phyloP scores from a whole-genome alignment of 768 basidiomycete species.

The Phallus indusiatus region DNA sequence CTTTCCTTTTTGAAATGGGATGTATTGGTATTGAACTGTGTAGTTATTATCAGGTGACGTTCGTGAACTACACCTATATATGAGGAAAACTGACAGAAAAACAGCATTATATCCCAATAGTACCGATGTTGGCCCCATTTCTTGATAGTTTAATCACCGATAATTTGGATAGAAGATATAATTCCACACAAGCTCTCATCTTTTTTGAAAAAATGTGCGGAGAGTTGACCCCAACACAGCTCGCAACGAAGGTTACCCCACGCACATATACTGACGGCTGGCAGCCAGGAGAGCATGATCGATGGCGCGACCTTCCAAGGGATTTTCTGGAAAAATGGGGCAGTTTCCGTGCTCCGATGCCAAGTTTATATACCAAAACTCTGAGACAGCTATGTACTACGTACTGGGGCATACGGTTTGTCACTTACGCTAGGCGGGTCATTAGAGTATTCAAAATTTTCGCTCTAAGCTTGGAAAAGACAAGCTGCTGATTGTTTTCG shows the following conservation, averaged over 20 bases:
- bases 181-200: not conserved
- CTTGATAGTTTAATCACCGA: not conserved
- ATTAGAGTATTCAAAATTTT: no score
- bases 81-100: no score
- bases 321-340: not conserved
- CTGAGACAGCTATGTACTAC: not conserved
- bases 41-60: no score
- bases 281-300: not conserved
- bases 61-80: no score
- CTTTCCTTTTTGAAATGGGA: conserved; percentile 21
- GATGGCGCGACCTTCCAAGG: not conserved
- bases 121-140: not conserved
- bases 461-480: no score
- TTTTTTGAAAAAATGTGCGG: not conserved
- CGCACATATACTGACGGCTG: not conserved
- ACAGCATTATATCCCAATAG: not conserved
- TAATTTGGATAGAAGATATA: not conserved
- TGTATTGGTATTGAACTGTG: no score
- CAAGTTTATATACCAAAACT: not conserved
- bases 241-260: not conserved
- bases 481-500: no score
- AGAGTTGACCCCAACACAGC: not conserved
- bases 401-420: not conserved
- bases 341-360: not conserved
- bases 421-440: no score